Base-by-base conservation (phyloP, 2,329 filamentous ascomycete genomes). In the Coleophoma cylindrospora region DNA sequence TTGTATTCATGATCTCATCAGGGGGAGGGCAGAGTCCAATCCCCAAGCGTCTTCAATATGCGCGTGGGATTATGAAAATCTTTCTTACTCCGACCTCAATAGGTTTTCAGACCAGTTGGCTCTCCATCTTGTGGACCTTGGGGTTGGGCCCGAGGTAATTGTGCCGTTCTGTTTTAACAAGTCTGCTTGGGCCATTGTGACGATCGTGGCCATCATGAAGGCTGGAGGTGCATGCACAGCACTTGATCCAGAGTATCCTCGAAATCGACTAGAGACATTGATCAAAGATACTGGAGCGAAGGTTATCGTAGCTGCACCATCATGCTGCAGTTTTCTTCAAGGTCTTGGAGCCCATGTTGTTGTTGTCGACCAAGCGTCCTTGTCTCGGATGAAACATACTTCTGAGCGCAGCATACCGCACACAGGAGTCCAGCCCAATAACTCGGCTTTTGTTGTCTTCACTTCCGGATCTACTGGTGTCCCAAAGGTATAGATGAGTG, bases 361-460 rank as follows among this genome's bases (percentile, higher is more conserved):
- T 10, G 34, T 36, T 36, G 34, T 36, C 34, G 34, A 36, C n/a
- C 10, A 10, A n/a, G 34, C 10, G 34, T 10, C 10, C n/a, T n/a
- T 36, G 10, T 36, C 34, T 10, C 34, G 10, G 10, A 10, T n/a
- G 34, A n/a, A 36, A 10, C 34, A 36, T 36, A 36, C 10, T n/a
- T 36, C 38, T 9, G 11, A 12, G 9, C n/a, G n/a, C n/a, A n/a
- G n/a, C n/a, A n/a, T n/a, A n/a, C n/a, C n/a, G n/a, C n/a, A n/a
- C n/a, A 14, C 43, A 34, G 13, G 21, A 8, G 47, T 52, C 32
- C 15, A 34, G 12, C 15, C 14, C n/a, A 22, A 13, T 13, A 40
- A 37, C 69, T 83, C 40, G 62, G 83, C 22, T 68, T 79, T 45
- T 57, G 73, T 71, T 11, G 76, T 74, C 15, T 81, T 84, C 54